These are phyloP conservation scores for Penicillium sp. DNA, from an alignment of 2,329 filamentous ascomycete species.

Conservation along the genomic window DNA sequence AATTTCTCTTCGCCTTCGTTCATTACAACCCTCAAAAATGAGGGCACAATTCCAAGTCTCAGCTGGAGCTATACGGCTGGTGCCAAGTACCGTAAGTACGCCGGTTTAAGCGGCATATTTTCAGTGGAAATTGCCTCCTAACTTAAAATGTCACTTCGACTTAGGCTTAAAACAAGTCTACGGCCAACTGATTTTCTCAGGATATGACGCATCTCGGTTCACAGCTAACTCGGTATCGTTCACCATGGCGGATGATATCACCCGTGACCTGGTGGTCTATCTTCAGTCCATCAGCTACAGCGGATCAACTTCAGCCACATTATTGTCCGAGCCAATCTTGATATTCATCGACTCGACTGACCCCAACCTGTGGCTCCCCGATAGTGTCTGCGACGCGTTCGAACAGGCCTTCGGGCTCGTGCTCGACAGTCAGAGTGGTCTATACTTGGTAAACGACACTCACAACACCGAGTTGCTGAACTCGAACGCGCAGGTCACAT, in stretches of 20 bases:
- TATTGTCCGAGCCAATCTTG: slow-evolving; percentile 33
- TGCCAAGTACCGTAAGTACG: slow-evolving; percentile 60
- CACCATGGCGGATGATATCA: slow-evolving; percentile 52
- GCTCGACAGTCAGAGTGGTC: slow-evolving; percentile 59
- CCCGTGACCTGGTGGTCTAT: slow-evolving; percentile 58
- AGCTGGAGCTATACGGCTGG: slow-evolving; percentile 74
- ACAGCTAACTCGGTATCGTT: slow-evolving; percentile 59
- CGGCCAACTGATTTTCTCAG: slow-evolving; percentile 63
- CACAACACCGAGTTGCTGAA: slow-evolving; percentile 51
- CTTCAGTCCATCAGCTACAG: slow-evolving; percentile 37
- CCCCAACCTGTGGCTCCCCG: slow-evolving; percentile 47
- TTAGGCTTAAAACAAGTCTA: slow-evolving; percentile 44
- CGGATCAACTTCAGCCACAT: slow-evolving; percentile 11
- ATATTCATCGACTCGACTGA: slow-evolving; percentile 49
- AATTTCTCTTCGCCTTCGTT: slow-evolving; percentile 49
- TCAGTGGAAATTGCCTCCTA: background rate
- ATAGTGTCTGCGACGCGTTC: slow-evolving; percentile 59
- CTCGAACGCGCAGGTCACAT: slow-evolving; percentile 52
- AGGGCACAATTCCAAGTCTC: slow-evolving; percentile 62
- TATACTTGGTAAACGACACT: slow-evolving; percentile 61
- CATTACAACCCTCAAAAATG: slow-evolving; percentile 49
- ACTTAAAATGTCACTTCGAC: background rate
- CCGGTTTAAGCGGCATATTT: background rate
- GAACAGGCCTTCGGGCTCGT: slow-evolving; percentile 60
- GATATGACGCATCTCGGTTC: slow-evolving; percentile 63